Evolutionary conservation across 495 filamentous ascomycete species (phyloP).

Genomic region (Lentithecium fluviatile): DNA sequence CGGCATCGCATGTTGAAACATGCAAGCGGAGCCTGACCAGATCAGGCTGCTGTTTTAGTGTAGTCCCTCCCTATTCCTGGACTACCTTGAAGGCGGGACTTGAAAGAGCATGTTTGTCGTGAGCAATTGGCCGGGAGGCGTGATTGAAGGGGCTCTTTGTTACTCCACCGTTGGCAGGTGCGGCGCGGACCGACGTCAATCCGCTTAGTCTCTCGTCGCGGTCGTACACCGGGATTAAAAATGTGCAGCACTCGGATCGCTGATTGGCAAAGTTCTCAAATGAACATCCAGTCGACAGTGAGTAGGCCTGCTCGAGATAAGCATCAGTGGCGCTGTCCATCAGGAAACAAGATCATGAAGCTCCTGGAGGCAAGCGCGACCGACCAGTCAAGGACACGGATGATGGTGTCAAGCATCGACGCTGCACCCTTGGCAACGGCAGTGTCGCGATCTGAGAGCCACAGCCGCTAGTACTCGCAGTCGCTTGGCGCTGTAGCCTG

Average conservation of each 20-base stretch:
- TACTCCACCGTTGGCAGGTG: neutral
- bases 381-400: neutral
- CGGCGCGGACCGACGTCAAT: conserved; percentile 9
- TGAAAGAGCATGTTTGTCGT: neutral
- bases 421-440: conserved; percentile 24
- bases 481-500: neutral
- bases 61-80: conserved; percentile 6
- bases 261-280: neutral
- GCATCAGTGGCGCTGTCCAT: no score
- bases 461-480: conserved; percentile 6
- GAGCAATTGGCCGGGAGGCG: conserved; percentile 7
- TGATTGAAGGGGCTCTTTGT: conserved; percentile 12
- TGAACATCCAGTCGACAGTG: neutral
- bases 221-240: no score
- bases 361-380: no score
- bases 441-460: conserved; percentile 14
- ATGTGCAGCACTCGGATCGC: no score
- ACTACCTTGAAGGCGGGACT: neutral
- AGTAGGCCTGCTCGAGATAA: no score
- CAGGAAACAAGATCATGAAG: no score
- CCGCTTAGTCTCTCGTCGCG: neutral
- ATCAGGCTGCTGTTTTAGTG: neutral
- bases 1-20: conserved; percentile 16
- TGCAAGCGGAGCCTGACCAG: no score
- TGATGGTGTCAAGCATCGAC: conserved; percentile 3